Base-by-base conservation (phyloP, 2,329 filamentous ascomycete species). In the Chaetomium sp. region DNA sequence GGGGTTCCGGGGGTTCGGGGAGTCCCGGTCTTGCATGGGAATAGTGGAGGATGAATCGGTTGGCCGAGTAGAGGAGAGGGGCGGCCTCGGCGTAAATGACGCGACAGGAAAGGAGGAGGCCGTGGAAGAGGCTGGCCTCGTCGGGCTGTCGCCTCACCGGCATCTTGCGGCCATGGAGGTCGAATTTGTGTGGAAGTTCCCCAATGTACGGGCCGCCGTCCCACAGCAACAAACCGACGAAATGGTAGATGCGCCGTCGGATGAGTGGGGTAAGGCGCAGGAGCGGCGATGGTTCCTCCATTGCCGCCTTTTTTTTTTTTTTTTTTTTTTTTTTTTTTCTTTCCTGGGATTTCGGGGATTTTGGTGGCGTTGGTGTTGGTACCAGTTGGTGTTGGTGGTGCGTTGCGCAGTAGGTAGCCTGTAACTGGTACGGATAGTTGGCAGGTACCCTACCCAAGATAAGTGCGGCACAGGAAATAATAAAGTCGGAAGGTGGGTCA, bases 101-200 rank as follows among this genome's bases (percentile, higher is more conserved):
- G n/a, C 57, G 57, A 6, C 57, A 59, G 33, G 57, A 59, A 8
- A 50, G 57, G 8, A 59, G 45, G 27, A 59, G 23, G 45, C 57
- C 57, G 57, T 49, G n/a, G 57, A 35, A 50, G 45, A 3, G 10
- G 51, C 27, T 31, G 19, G 42, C 42, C 42, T 47, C 19, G 42
- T 47, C 19, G 42, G n/a, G 42, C 42, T 47, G 42, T 13, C 21
- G 19, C 19, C 6, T 47, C 19, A 9, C 42, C 7, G 6, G 19
- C 3, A 19, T 47, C 13, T 47, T 13, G 42, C 19, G 42, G 42
- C 42, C 42, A 10, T 47, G 19, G 13, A 47, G 42, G 42, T 47
- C 42, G 42, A 47, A 47, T 47, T 47, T 47, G 42, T 47, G 42
- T 21, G 42, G 33, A 29, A 29, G 35, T 21, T 8, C 5, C 42